phyloP scores from a whole-genome alignment of 352 stramenopile genomes.

The Phytophthora macrochlamydospora region DNA sequence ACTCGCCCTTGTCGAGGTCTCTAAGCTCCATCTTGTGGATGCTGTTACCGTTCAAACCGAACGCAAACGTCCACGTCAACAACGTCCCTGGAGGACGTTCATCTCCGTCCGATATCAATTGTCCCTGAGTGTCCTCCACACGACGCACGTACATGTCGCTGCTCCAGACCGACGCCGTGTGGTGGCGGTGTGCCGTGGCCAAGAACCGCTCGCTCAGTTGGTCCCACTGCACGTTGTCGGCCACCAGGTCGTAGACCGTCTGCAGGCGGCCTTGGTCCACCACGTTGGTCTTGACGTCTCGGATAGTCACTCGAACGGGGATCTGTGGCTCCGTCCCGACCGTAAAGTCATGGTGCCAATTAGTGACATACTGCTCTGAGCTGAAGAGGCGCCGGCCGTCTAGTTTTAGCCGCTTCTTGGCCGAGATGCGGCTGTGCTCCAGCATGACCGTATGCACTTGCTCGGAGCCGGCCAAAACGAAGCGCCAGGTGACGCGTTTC shows the following conservation, averaged over 20 bases:
- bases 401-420: conserved; percentile 83
- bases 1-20: conserved; percentile 75
- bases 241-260: conserved; percentile 72
- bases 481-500: conserved; percentile 87
- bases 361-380: conserved; percentile 72
- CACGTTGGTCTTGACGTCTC: conserved; percentile 74
- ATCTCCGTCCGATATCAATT: conserved; percentile 49
- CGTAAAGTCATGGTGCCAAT: conserved; percentile 82
- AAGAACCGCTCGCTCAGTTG: conserved; percentile 62
- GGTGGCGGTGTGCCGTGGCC: conserved; percentile 31
- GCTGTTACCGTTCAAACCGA: conserved; percentile 65
- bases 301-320: conserved; percentile 72
- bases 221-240: conserved; percentile 72
- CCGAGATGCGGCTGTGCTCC: conserved; percentile 82
- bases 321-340: conserved; percentile 42
- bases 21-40: conserved; percentile 81
- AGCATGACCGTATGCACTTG: conserved; percentile 87
- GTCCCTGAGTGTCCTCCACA: conserved; percentile 54
- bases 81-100: conserved; percentile 47
- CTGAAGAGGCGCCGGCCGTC: conserved; percentile 77
- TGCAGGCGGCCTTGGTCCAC: conserved; percentile 73
- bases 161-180: conserved; percentile 67
- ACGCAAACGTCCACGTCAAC: conserved; percentile 83
- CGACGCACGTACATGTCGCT: conserved; percentile 80
- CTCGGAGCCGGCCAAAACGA: conserved; percentile 74